Base-by-base conservation (phyloP, 176 grass and related monocot species). In the Aegilops sharonensis region DNA sequence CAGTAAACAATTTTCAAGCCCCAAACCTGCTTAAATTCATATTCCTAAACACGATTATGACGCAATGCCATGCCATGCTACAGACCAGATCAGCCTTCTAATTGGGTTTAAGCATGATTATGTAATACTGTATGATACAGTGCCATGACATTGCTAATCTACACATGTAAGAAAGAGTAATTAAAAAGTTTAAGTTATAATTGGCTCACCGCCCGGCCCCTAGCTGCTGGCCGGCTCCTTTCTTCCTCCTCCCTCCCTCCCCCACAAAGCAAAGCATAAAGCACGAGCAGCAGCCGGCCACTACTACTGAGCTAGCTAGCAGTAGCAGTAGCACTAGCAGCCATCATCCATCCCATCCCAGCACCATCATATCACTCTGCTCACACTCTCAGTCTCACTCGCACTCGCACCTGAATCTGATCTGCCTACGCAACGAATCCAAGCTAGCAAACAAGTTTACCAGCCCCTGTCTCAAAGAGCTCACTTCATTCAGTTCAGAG, bases 261-360 rank as follows among this genome's bases (percentile, higher is more conserved):
- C 73, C 47, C 61, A 80, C 61, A 84, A 74, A 82, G 80, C 80
- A 69, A 73, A 82, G 80, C 80, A 69, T 82, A 82, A 82, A 82
- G 80, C 79, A 40, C 36, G 36, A 11, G 36, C 29, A 35, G 68
- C 9, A 14, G 23, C 45, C 73, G 43, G 27, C 73, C 42, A 52
- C 73, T 76, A 7, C 54, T 8, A 57, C 52, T 56, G 1, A 57
- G 54, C 54, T 57, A 57, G 54, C 54, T 21, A 56, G 3, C 30
- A 31, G 2, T 31, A 27, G 27, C 27, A 27, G 27, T 27, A 27
- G 2, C 52, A 56, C 0, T 20, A 20, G 52, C 52, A 57, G 20
- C 56, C 56, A 59, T 59, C 54, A 57, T 57, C 54, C 17, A 57
- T 57, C 32, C 29, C 30, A 68, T 35, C 15, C 65, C 65, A 12